A percentile compares a stretch with the other conserved stretches of the same genome.
These are phyloP conservation scores for Podospora sp. DNA, from an alignment of 495 filamentous ascomycete genomes.

Conservation along the genomic window DNA sequence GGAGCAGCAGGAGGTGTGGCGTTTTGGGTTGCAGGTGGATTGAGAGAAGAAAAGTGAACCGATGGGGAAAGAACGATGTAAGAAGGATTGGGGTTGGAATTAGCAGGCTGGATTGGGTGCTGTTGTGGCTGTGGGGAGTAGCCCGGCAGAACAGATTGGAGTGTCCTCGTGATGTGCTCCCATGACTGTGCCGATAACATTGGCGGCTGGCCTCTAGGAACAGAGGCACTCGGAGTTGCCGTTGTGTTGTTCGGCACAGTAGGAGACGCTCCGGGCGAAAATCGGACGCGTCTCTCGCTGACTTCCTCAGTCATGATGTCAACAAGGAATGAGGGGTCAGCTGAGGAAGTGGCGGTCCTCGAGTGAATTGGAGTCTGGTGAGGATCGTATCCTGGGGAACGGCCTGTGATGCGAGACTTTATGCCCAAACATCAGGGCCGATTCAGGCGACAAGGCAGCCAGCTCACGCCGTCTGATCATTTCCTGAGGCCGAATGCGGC, in stretches of 20 bases:
- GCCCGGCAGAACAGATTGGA: neutral
- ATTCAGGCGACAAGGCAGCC: no score
- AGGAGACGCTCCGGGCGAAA: neutral
- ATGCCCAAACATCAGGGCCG: no score
- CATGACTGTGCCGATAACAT: neutral
- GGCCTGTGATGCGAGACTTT: no score
- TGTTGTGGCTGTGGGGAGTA: neutral
- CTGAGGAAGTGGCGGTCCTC: neutral
- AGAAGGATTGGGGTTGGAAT: neutral
- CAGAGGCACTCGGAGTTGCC: neutral
- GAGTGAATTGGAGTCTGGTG: neutral
- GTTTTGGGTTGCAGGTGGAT: neutral
- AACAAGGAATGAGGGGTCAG: neutral
- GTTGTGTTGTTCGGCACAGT: neutral
- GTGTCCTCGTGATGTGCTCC: neutral
- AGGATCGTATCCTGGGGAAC: neutral
- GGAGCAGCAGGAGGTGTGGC: neutral
- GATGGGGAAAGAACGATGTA: neutral
- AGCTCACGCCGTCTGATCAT: no score
- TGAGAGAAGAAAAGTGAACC: neutral
- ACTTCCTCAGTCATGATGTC: neutral
- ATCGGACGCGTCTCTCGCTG: neutral
- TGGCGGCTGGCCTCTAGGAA: neutral
- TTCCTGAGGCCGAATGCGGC: no score
- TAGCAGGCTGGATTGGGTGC: neutral